Evolutionary conservation across 176 grass and related monocot species (phyloP).

Genomic region (Aegilops tauschii): DNA sequence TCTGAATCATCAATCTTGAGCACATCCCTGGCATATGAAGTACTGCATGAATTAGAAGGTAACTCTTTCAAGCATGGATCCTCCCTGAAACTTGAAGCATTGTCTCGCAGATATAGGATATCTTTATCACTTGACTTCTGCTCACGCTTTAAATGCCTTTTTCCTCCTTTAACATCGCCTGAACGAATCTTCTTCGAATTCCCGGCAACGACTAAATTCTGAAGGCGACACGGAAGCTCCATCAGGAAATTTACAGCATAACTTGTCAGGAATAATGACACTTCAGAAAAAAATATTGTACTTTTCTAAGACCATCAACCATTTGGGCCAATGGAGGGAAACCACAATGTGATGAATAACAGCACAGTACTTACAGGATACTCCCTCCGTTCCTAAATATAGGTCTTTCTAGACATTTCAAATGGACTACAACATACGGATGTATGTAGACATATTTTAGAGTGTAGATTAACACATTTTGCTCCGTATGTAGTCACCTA

Average conservation of each 20-base stretch:
- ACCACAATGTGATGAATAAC: neutral
- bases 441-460: too few species aligned
- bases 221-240: constrained; percentile 2
- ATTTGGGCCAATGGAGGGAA: neutral
- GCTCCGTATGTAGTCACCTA: too few species aligned
- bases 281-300: neutral
- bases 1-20: constrained; percentile 35
- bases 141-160: constrained; percentile 38
- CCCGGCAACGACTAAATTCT: constrained; percentile 25
- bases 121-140: constrained; percentile 36
- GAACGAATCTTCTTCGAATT: constrained; percentile 44
- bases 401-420: too few species aligned
- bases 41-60: constrained; percentile 42
- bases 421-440: too few species aligned
- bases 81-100: constrained; percentile 23
- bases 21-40: constrained; percentile 15
- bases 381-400: too few species aligned
- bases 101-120: constrained; percentile 19
- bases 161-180: constrained; percentile 24
- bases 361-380: neutral
- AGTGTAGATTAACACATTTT: too few species aligned
- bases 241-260: constrained; percentile 29
- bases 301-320: neutral
- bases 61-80: constrained; percentile 31
- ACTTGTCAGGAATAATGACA: neutral